phyloP scores from a whole-genome alignment of 352 stramenopile species.

The Globisporangium orthogonon region DNA sequence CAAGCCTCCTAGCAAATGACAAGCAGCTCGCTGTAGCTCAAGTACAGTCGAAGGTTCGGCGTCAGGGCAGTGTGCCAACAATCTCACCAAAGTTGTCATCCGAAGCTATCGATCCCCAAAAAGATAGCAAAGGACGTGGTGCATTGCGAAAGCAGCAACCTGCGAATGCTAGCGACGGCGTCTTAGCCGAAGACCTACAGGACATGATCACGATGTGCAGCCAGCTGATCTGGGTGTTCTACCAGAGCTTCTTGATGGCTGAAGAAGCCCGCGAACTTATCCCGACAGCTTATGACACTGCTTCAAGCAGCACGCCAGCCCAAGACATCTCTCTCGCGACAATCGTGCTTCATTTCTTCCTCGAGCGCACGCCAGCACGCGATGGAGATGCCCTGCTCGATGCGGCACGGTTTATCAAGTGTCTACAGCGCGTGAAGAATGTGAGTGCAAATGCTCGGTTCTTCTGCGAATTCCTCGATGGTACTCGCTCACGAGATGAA shows the following conservation, averaged over 20 bases:
- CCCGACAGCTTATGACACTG: neutral
- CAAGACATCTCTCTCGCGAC: conserved; percentile 15
- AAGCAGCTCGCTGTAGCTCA: conserved; percentile 20
- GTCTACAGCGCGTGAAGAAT: conserved; percentile 20
- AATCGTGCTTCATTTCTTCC: conserved; percentile 47
- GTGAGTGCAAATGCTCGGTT: conserved; percentile 30
- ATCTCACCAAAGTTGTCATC: conserved; percentile 13
- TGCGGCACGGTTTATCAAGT: conserved; percentile 32
- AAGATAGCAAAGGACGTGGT: neutral
- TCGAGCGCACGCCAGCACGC: conserved; percentile 27
- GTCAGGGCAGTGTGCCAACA: conserved; percentile 29
- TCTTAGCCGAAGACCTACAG: conserved; percentile 5
- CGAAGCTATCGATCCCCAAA: neutral
- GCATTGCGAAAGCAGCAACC: conserved; percentile 7
- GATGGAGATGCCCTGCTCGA: conserved; percentile 26
- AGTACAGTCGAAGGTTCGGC: conserved; percentile 27
- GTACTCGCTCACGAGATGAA: conserved; percentile 23
- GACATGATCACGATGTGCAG: conserved; percentile 14
- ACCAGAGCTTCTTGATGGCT: conserved; percentile 50
- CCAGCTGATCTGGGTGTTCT: conserved; percentile 48
- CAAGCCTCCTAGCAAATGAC: conserved; percentile 28
- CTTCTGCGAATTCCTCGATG: conserved; percentile 58
- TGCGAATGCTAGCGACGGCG: too few species aligned
- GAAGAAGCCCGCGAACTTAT: conserved; percentile 31
- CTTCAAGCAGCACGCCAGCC: neutral